These are phyloP conservation scores for Tolypocladium inflatum DNA, from an alignment of 2,329 filamentous ascomycete genomes.

Conservation along the genomic window DNA sequence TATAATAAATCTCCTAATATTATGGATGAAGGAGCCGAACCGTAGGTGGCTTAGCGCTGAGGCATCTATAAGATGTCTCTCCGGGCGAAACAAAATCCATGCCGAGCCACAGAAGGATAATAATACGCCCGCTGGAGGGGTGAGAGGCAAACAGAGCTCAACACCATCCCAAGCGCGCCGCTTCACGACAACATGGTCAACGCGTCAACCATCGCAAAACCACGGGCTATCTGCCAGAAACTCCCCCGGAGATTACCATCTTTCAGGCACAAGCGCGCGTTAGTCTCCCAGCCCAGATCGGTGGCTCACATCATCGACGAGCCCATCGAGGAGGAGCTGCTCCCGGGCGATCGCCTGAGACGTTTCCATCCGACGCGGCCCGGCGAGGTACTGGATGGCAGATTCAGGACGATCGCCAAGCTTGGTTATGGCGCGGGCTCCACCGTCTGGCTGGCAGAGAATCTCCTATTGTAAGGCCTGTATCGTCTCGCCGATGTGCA, in stretches of 20 bases:
- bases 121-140: no score
- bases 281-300: not conserved
- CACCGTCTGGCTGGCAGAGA: no score
- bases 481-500: no score
- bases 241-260: not conserved
- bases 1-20: no score
- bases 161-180: not conserved
- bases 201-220: not conserved
- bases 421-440: conserved; percentile 23
- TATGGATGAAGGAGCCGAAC: no score
- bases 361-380: conserved; percentile 8
- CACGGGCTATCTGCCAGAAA: not conserved
- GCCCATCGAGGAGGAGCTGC: conserved; percentile 11
- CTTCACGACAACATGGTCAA: not conserved
- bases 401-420: conserved; percentile 25
- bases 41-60: no score
- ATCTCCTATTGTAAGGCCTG: no score
- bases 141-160: no score
- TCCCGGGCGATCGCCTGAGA: conserved; percentile 5
- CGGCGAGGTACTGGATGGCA: conserved; percentile 18
- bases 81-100: no score
- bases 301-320: conserved; percentile 1
- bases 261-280: not conserved
- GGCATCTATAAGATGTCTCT: no score
- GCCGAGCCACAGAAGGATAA: no score